A percentile compares a stretch with the other conserved stretches of the same genome.
Conservation (phyloP, 2,329 filamentous ascomycete species). For the Hortaea sp. region DNA sequence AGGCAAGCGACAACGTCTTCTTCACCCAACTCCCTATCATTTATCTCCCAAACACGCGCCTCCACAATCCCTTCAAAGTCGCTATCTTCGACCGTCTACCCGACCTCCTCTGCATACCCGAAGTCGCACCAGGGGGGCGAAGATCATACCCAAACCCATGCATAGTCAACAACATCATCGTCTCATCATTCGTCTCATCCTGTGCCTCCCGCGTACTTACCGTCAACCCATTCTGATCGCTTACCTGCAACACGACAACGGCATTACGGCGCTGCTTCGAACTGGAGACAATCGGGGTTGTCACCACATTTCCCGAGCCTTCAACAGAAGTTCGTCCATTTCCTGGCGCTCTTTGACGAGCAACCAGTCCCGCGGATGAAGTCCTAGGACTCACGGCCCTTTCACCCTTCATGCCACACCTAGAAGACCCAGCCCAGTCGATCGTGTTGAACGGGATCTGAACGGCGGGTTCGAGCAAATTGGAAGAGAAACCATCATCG, state of each 20-base stretch:
- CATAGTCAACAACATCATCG: neutral
- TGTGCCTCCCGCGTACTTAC: neutral
- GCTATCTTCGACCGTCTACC: neutral
- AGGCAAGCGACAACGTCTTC: neutral
- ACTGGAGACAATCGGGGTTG: neutral
- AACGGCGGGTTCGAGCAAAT: neutral
- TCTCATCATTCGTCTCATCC: neutral
- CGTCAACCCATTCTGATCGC: neutral
- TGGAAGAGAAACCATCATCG: neutral
- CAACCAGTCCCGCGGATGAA: neutral
- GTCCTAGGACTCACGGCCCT: neutral
- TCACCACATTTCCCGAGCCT: neutral
- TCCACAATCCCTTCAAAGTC: neutral
- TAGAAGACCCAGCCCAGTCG: neutral
- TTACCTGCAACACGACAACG: neutral
- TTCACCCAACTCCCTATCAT: neutral
- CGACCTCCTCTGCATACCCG: neutral
- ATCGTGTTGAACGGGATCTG: neutral
- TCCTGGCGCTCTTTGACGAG: neutral
- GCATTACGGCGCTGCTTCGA: neutral
- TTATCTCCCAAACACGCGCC: neutral
- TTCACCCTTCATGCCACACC: neutral
- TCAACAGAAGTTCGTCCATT: neutral
- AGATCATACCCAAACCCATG: conserved; percentile 3
- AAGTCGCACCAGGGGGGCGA: neutral